Evolutionary conservation across 1,284 basidiomycete genomes (phyloP), one percentile per base, ranked within the genome.

Genomic region (Ustilago loliicola): DNA sequence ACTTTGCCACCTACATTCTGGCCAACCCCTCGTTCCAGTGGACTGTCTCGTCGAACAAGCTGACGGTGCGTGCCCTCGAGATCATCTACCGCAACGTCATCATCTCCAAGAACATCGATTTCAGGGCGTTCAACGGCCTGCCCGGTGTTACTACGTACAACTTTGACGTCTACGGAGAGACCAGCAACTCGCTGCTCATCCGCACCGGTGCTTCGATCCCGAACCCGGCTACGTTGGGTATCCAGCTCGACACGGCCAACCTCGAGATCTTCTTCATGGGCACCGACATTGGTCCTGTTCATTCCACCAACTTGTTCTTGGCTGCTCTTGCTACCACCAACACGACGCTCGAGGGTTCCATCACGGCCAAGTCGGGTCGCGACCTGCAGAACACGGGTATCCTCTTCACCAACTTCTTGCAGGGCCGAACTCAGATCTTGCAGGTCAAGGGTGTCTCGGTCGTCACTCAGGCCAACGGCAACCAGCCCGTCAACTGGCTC

Each of bases 101-200:
- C 0, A 88, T 93, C 61, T 89, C 88, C 55, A 93, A 93, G 87
- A 88, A 88, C 8, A 86, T 93, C 59, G 87, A 90, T 10, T 89
- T 94, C 87, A 90, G 90, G 83, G 92, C 91, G 3, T 93, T 93
- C 87, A 91, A 92, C 74, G 88, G 88, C 58, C 87, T 93, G 25
- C 91, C 91, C 17, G 85, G 85, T 30, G 83, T 87, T 45, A 90
- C 90, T 1, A 92, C 93, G 80, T 90, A 88, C 77, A 91, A 92
- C 87, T 93, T 93, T 27, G 80, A 87, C 66, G 61, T 79, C 58
- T 72, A 73, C 19, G 90, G 92, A 78, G 90, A 92, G 83, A 89
- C 90, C 51, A 89, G 89, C 50, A 91, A 92, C 69, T 91, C 92
- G 42, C 92, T 93, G 72, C 90, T 90, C 66, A 91, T 93, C 65